Evolutionary conservation across 2,329 filamentous ascomycete genomes (phyloP), one percentile per base, ranked within the genome.

Genomic region (Didymosphaeria variabile): DNA sequence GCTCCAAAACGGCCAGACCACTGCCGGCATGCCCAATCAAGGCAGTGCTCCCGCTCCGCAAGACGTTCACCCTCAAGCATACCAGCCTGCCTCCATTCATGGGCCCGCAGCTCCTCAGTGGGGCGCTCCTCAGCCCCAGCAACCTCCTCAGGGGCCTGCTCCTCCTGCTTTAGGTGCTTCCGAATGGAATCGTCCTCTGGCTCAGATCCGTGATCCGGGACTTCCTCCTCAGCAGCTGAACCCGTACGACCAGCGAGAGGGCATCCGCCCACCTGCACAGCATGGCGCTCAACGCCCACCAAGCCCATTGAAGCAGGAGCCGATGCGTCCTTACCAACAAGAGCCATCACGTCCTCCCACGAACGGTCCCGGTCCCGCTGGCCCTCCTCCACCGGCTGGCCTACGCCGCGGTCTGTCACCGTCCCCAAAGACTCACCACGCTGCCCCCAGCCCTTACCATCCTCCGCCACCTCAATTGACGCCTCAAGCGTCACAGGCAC

Each of bases 61-160:
- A 73, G 95, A 99, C 79, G 93, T 98, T 23, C 94, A 98, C 77
- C 94, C 94, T 53, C 93, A 97, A 74, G 92, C 94, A 7, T 98
- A 98, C 73, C 93, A 97, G 79, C 88, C 89, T 57, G 87, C 90
- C 51, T 91, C 91, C 45, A 90, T 95, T 57, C 91, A 91, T 67
- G 92, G 91, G 12, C 93, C 93, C 60, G 92, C 92, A 55, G 91
- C 90, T 55, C 94, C 93, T 65, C 91, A 96, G 77, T 98, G 94
- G 94, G 92, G 91, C 64, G 91, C 90, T 60, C 91, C 93, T 52
- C 87, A 89, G 46, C 87, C 88, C 53, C 81, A 85, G 60, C 85
- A 86, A 69, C 86, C 87, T 42, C 89, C 88, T 60, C 86, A 85
- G 61, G 89, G 89, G 36, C 89, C 89, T 58, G 86, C 89, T 19